Base-by-base conservation (phyloP, 1,284 basidiomycete genomes). In the Flammula alnicola region DNA sequence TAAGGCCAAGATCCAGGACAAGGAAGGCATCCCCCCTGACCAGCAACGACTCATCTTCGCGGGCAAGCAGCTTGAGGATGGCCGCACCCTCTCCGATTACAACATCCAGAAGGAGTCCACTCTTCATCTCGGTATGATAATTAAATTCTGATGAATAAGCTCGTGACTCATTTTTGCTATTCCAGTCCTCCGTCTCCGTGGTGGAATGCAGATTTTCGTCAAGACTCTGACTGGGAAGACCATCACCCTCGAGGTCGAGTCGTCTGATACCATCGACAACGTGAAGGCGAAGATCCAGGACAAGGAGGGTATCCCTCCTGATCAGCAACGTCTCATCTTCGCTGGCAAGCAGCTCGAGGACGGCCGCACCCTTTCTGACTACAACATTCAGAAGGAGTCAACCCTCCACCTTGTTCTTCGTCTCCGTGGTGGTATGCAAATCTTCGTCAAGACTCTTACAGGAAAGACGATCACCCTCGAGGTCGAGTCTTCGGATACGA, bases 301-400 rank as follows among this genome's bases (percentile, higher is more conserved):
- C 60, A 78, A 78, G 68, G 76, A 77, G 65, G 84, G 84, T 71
- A 79, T 79, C 61, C 89, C 81, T 66, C 88, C 76, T 61, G 89
- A 78, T 73, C 89, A 81, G 76, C 89, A 74, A 75, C 88, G 80
- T 68, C 77, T 72, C 64, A 84, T 89, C 69, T 89, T 89, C 51
- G 87, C 86, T 19, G 86, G 86, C 36, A 88, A 88, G 74, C 84
- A 88, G 73, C 74, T 86, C 22, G 83, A 86, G 70, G 84, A 87
- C 61, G 84, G 83, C 19, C 78, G 83, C 44, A 86, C 83, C 27
- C 74, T 85, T 41, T 84, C 82, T 5, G 84, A 87, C 61, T 87
- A 77, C 63, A 78, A 78, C 60, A 78, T 78, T 39, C 76, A 80
- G 73, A 79, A 78, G 66, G 78, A 79, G 66, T 78, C 77, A 3